These are phyloP conservation scores for Citrus sp. DNA, from an alignment of 345 rosid genomes.

Conservation along the genomic window DNA sequence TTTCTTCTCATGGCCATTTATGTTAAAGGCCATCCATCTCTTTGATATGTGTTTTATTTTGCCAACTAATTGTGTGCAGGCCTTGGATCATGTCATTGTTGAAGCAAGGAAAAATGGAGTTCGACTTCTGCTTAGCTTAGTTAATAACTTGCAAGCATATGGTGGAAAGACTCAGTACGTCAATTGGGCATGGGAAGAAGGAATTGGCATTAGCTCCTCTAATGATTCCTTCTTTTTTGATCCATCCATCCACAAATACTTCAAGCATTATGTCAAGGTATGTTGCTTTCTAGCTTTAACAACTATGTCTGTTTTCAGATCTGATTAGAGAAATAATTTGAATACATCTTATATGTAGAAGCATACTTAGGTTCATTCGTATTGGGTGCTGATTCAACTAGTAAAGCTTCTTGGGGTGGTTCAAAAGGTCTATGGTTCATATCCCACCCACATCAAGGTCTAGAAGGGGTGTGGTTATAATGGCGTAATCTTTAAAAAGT, in stretches of 20 bases:
- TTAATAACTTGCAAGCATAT: constrained; percentile 80
- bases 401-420: not conserved
- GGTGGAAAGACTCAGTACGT: constrained; percentile 97
- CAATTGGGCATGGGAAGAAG: constrained; percentile 99
- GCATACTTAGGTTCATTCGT: not conserved
- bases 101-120: constrained; percentile 71
- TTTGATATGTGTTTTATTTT: not conserved
- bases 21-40: not conserved
- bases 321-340: not conserved
- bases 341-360: not conserved
- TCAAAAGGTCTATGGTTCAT: not conserved
- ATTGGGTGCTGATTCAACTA: not conserved
- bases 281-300: not conserved
- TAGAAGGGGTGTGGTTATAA: not conserved
- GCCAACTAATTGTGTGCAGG: constrained; percentile 46
- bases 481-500: too few relatives aligned
- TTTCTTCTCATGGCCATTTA: not conserved
- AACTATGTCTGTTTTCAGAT: not conserved
- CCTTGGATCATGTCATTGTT: constrained; percentile 87
- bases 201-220: constrained; percentile 83
- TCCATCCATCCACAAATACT: constrained; percentile 85
- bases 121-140: constrained; percentile 81
- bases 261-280: constrained; percentile 75
- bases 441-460: not conserved
- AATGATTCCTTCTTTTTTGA: constrained; percentile 97